These are phyloP conservation scores for Geotrichum phurueaensis DNA, from an alignment of 1,139 yeast genomes.

Conservation along the genomic window DNA sequence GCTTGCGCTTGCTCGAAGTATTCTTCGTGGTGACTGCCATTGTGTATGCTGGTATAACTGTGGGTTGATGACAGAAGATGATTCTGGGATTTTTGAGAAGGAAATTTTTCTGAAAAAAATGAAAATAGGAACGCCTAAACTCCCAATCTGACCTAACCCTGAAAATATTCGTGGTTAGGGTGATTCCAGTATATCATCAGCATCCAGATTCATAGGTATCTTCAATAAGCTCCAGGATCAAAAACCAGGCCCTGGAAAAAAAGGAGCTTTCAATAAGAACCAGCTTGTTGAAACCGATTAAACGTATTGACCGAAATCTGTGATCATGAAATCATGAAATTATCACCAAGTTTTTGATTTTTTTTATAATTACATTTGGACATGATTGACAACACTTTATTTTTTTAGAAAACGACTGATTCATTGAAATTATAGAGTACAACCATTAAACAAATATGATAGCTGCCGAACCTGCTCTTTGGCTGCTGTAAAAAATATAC, in stretches of 20 bases:
- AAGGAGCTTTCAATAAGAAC: too few relatives aligned
- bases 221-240: neutral
- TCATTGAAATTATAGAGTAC: neutral
- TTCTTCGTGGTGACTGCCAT: constrained; percentile 14
- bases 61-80: neutral
- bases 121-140: constrained; percentile 1
- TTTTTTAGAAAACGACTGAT: neutral
- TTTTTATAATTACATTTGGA: too few relatives aligned
- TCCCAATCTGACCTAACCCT: constrained; percentile 13
- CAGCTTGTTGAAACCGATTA: neutral
- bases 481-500: neutral
- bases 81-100: neutral
- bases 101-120: neutral
- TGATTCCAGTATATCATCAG: neutral
- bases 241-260: neutral
- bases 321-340: neutral
- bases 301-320: neutral
- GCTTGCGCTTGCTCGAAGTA: constrained; percentile 15
- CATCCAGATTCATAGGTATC: neutral
- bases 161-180: neutral
- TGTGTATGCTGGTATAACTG: neutral
- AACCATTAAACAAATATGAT: neutral
- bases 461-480: neutral
- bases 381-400: too few relatives aligned
- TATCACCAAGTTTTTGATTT: too few relatives aligned